Evolutionary conservation across 2,329 filamentous ascomycete species (phyloP).

Genomic region (Metarhizium humberi): DNA sequence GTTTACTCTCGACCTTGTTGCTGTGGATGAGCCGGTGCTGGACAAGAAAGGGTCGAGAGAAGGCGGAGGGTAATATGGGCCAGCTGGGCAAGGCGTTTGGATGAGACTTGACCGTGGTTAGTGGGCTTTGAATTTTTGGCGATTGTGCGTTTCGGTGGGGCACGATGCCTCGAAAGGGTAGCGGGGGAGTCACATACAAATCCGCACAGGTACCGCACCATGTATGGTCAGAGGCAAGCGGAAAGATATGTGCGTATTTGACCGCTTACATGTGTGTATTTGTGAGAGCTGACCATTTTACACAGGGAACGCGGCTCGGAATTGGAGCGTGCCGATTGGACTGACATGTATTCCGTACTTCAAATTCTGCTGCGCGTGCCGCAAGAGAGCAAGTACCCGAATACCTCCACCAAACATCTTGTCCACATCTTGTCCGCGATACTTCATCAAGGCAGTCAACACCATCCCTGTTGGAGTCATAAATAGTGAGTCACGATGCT

Average conservation of each 20-base stretch:
- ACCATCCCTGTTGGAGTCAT: too few species aligned
- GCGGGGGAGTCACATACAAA: constrained; percentile 1
- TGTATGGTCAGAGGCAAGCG: neutral
- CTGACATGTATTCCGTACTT: neutral
- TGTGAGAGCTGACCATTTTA: too few species aligned
- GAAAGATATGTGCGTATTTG: too few species aligned
- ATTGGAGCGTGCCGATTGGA: neutral
- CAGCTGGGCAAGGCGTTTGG: constrained; percentile 11
- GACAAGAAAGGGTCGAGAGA: constrained; percentile 12
- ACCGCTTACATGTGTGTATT: too few species aligned
- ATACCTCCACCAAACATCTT: too few species aligned
- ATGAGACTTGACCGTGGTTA: constrained; percentile 14
- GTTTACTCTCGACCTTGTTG: constrained; percentile 4
- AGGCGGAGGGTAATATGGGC: constrained; percentile 13
- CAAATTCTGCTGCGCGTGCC: neutral
- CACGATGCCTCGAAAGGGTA: constrained; percentile 13
- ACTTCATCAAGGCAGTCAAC: neutral
- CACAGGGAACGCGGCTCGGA: too few species aligned
- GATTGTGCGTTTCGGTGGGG: constrained; percentile 38
- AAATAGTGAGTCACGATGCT: too few species aligned
- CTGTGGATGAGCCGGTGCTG: constrained; percentile 2
- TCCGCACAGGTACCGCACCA: neutral
- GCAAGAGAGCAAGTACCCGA: too few species aligned
- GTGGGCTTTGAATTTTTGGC: constrained; percentile 31
- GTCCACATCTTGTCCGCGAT: too few species aligned